phyloP scores from a whole-genome alignment of 495 filamentous ascomycete species.

The Xylaria acuta region DNA sequence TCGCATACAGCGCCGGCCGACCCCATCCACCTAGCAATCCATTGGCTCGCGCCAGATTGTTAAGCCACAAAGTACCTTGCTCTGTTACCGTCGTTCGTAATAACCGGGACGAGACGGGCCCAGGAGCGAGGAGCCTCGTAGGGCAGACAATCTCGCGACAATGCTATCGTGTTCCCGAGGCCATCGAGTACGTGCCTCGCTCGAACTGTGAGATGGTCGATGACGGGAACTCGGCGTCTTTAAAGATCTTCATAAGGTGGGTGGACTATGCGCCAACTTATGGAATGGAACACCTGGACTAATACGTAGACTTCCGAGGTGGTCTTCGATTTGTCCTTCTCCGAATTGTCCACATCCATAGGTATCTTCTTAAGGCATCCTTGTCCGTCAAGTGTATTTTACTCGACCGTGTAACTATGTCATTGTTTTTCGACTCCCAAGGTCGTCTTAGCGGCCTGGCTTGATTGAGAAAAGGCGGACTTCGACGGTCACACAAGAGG shows the following conservation, averaged over 20 bases:
- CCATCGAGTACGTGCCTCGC: neutral
- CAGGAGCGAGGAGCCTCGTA: slow-evolving; percentile 1
- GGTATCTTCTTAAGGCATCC: neutral
- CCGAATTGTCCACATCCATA: neutral
- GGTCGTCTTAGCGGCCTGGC: neutral
- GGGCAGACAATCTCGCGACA: slow-evolving; percentile 14
- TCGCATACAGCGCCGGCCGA: slow-evolving; percentile 16
- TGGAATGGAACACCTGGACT: neutral
- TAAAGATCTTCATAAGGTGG: neutral
- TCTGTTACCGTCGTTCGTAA: neutral
- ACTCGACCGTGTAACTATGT: slow-evolving; percentile 2
- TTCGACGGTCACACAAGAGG: neutral
- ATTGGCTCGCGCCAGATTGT: neutral
- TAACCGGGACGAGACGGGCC: neutral
- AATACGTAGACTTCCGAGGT: slow-evolving; percentile 5
- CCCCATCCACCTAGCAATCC: neutral
- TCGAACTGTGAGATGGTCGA: neutral
- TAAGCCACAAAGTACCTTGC: slow-evolving; percentile 14
- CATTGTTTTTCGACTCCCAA: neutral
- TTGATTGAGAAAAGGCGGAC: slow-evolving; percentile 5
- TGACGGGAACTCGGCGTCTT: neutral
- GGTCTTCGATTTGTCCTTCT: neutral
- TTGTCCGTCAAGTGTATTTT: slow-evolving; percentile 12
- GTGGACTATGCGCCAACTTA: neutral
- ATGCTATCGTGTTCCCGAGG: neutral